Evolutionary conservation across 2,329 filamentous ascomycete genomes (phyloP), one percentile per base, ranked within the genome.

Genomic region (Capronia americana): DNA sequence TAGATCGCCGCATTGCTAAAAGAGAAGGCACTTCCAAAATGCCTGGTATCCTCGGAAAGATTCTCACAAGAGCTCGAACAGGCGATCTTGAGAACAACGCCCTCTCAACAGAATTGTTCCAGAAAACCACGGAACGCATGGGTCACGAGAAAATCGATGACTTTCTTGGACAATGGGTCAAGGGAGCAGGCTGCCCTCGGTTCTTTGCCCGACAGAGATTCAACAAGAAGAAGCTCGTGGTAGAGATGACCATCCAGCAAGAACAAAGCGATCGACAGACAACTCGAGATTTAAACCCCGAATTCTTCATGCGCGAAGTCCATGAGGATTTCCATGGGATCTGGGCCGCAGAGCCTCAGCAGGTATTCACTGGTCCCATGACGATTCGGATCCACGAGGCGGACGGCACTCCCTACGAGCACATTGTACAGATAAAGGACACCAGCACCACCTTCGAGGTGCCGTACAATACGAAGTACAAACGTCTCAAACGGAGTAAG

Each of bases 401-500:
- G 26, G 96, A 99, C 75, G 95, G 95, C 10, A 98, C 95, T 0
- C 95, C 95, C 2, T 99, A 99, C 75, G 95, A 99, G 76, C 95
- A 99, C 75, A 97, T 97, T 69, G 90, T 98, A 34, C 92, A 97
- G 74, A 96, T 99, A 75, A 93, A 93, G 67, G 93, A 97, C 72
- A 89, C 90, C 30, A 86, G 88, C 14, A 92, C 91, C 2, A 92
- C 90, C 75, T 91, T 98, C 66, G 93, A 97, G 69, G 97, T 99
- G 67, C 93, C 94, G 0, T 99, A 99, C 80, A 98, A 98, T 74
- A 99, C 95, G 0, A 99, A 99, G 77, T 99, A 99, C 81, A 99
- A 98, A 81, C 89, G 96, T 8, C 84, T 99, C 2, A 99, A 99
- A 82, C 86, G 93, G 55, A 97, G 91, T 66, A 87, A 90, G 53